A percentile compares a stretch with the other conserved stretches of the same genome.
Evolutionary conservation across 2,329 filamentous ascomycete species (phyloP).

Genomic region (Alternaria brassicae): DNA sequence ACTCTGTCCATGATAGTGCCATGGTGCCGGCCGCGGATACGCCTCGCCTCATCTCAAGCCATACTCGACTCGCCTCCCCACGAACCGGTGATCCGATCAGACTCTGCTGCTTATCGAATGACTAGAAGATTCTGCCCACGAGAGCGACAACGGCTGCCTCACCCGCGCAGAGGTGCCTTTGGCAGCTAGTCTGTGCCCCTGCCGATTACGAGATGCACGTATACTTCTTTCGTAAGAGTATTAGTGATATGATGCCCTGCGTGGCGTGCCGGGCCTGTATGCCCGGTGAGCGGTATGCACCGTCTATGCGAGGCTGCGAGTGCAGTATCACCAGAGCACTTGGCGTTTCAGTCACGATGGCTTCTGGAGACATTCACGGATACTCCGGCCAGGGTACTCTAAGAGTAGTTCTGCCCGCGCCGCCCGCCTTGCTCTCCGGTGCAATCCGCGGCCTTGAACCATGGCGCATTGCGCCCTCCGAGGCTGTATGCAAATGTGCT

Average conservation of each 20-base stretch:
- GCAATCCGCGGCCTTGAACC: conserved; percentile 34
- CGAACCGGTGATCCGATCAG: conserved; percentile 24
- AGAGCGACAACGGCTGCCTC: conserved; percentile 12
- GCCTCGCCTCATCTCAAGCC: conserved; percentile 30
- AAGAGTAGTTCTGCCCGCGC: conserved; percentile 20
- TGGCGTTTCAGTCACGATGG: conserved; percentile 9
- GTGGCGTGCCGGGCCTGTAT: conserved; percentile 24
- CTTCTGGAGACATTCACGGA: conserved; percentile 4
- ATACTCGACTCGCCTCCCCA: conserved; percentile 34
- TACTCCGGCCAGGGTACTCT: conserved; percentile 21
- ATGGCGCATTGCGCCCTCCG: conserved; percentile 33
- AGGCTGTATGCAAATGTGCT: conserved; percentile 27
- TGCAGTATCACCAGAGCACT: conserved; percentile 11
- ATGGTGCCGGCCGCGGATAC: conserved; percentile 47
- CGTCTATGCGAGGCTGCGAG: conserved; percentile 27
- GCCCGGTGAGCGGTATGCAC: conserved; percentile 13
- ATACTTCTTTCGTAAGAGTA: conserved; percentile 39
- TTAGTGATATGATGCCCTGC: conserved; percentile 19
- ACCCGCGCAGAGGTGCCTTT: conserved; percentile 29
- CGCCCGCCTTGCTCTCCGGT: conserved; percentile 24
- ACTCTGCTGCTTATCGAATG: conserved; percentile 35
- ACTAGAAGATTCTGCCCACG: conserved; percentile 26
- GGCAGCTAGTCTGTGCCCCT: conserved; percentile 25
- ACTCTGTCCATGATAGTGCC: conserved; percentile 27
- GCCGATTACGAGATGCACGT: conserved; percentile 35